These are phyloP conservation scores for Aspergillus cejpii DNA, from an alignment of 2,329 filamentous ascomycete species.

Conservation along the genomic window DNA sequence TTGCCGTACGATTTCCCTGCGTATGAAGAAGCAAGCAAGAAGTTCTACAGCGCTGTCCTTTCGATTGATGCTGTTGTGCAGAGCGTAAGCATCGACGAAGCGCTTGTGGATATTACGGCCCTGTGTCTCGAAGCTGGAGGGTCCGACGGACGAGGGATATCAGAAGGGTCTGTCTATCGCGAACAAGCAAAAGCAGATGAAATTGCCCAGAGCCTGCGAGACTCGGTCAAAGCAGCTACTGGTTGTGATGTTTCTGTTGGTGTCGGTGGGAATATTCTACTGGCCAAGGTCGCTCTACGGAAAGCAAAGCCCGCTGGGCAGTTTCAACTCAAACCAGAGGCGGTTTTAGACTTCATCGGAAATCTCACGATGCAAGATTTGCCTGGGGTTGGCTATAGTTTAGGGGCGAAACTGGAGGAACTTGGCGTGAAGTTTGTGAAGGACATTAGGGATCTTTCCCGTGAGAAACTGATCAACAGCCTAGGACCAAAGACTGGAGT, in stretches of 20 bases:
- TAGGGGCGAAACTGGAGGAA: slow-evolving; percentile 80
- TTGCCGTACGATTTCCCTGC: slow-evolving; percentile 93
- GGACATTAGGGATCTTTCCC: slow-evolving; percentile 70
- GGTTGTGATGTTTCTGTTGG: slow-evolving; percentile 86
- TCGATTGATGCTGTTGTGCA: slow-evolving; percentile 76
- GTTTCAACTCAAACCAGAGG: slow-evolving; percentile 75
- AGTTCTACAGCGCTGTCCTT: slow-evolving; percentile 81
- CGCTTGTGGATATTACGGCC: slow-evolving; percentile 72
- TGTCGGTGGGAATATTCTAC: slow-evolving; percentile 81
- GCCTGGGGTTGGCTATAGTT: slow-evolving; percentile 87
- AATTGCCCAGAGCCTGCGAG: slow-evolving; percentile 61
- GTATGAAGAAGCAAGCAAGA: slow-evolving; percentile 83
- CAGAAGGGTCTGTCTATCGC: slow-evolving; percentile 63
- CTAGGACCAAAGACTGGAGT: slow-evolving; percentile 90
- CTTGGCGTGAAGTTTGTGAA: slow-evolving; percentile 75
- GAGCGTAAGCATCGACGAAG: slow-evolving; percentile 95
- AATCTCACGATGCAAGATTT: slow-evolving; percentile 71
- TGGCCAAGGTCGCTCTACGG: slow-evolving; percentile 82
- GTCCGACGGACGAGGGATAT: slow-evolving; percentile 58
- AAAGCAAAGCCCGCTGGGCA: slow-evolving; percentile 94
- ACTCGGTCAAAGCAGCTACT: slow-evolving; percentile 65
- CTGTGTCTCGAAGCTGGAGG: slow-evolving; percentile 60
- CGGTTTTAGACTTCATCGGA: slow-evolving; percentile 68
- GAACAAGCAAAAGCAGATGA: slow-evolving; percentile 74
- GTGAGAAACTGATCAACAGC: slow-evolving; percentile 63